phyloP scores from a whole-genome alignment of 148 eudicot species.

The Gaultheria prostrata region DNA sequence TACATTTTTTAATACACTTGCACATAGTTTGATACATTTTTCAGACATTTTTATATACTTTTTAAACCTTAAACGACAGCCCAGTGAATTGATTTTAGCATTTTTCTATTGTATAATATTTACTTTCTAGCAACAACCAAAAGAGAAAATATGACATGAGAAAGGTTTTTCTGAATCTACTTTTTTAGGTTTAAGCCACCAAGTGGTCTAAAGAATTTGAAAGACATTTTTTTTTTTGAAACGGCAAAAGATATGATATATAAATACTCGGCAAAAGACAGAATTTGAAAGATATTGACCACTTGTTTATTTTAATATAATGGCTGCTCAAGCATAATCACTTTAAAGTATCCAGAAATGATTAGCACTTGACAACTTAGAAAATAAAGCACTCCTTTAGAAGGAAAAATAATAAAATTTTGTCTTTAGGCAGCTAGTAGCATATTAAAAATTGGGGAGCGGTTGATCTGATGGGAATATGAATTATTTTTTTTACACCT shows the following conservation, averaged over 20 bases:
- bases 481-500: neutral
- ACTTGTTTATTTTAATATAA: neutral
- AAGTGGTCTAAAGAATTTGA: neutral
- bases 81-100: too few species aligned
- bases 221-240: too few species aligned
- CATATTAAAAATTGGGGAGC: constrained; percentile 8
- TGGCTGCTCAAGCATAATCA: constrained; percentile 16
- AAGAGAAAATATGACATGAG: neutral
- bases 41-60: too few species aligned
- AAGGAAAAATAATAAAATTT: neutral
- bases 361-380: neutral
- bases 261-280: too few species aligned
- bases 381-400: neutral
- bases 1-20: too few species aligned
- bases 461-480: neutral
- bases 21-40: too few species aligned
- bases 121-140: neutral
- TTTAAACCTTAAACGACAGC: too few species aligned
- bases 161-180: neutral
- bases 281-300: neutral
- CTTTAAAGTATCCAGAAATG: neutral
- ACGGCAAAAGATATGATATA: too few species aligned
- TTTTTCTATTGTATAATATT: neutral
- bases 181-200: neutral
- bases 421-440: neutral